phyloP scores from a whole-genome alignment of 495 filamentous ascomycete species.

The Xylaria intraflava region DNA sequence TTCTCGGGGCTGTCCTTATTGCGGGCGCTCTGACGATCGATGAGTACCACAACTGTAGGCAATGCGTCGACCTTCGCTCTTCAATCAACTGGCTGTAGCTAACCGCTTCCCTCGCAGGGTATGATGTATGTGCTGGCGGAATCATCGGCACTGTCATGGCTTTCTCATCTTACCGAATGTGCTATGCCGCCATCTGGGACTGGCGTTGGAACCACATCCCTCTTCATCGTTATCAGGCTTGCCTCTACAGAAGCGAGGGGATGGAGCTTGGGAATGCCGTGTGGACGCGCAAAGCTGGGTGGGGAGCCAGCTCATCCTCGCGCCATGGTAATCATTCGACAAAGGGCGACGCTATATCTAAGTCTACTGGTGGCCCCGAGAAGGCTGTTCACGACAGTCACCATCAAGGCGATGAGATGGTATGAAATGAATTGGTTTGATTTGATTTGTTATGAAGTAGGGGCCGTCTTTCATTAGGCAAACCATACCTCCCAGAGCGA shows the following conservation, averaged over 20 bases:
- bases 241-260: constrained; percentile 24
- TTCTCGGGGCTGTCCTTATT: constrained; percentile 52
- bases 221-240: constrained; percentile 32
- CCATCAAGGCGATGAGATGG: constrained; percentile 22
- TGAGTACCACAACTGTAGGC: constrained; percentile 48
- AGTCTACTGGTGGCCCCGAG: constrained; percentile 4
- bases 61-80: not conserved
- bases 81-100: not conserved
- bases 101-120: constrained; percentile 20
- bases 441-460: no score
- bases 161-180: constrained; percentile 50
- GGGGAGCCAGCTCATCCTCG: constrained; percentile 26
- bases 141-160: constrained; percentile 54
- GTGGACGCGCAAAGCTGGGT: constrained; percentile 41
- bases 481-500: no score
- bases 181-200: constrained; percentile 53
- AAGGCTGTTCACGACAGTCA: constrained; percentile 18
- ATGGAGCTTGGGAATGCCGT: constrained; percentile 34
- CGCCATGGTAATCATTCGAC: not conserved
- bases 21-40: constrained; percentile 57
- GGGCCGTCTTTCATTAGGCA: no score
- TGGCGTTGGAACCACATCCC: constrained; percentile 51
- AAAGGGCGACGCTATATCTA: not conserved
- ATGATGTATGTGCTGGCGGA: constrained; percentile 51
- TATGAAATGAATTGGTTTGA: no score